phyloP scores from a whole-genome alignment of 345 rosid species.

The Garcia nutans region DNA sequence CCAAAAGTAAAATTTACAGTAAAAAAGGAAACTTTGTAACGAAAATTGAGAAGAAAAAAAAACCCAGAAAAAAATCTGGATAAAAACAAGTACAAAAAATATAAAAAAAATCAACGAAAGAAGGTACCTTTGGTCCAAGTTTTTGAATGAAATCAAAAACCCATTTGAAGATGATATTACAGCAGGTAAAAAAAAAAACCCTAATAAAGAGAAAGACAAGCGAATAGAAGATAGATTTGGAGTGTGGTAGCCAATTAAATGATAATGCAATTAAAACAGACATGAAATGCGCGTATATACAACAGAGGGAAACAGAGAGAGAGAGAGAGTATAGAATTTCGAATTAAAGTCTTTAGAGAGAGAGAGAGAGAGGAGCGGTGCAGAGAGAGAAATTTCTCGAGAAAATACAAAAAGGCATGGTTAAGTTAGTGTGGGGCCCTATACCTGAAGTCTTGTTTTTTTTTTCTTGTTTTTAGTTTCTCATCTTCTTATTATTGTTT shows the following conservation, averaged over 20 bases:
- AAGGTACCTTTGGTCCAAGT: slow-evolving; percentile 2
- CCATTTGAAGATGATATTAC: neutral
- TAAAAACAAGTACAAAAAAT: neutral
- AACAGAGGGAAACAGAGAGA: neutral
- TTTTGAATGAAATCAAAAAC: neutral
- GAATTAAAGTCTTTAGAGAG: slow-evolving; percentile 11
- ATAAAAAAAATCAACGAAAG: neutral
- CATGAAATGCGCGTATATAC: slow-evolving; percentile 15
- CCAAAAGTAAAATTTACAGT: neutral
- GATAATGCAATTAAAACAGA: slow-evolving; percentile 9
- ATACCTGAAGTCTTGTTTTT: neutral
- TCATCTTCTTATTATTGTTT: too few species aligned
- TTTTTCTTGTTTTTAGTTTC: neutral
- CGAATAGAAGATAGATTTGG: neutral
- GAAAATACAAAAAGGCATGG: slow-evolving; percentile 50
- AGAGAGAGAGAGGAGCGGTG: neutral
- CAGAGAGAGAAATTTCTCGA: slow-evolving; percentile 44
- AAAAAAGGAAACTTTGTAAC: slow-evolving; percentile 11
- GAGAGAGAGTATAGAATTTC: neutral
- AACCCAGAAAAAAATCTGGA: neutral
- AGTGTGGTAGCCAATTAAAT: neutral
- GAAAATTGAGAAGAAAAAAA: neutral
- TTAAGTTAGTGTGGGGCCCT: slow-evolving; percentile 18
- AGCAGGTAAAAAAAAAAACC: neutral
- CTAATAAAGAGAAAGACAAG: neutral